These are phyloP conservation scores for Fusarium nodosum DNA, from an alignment of 2,329 filamentous ascomycete genomes.

Conservation along the genomic window DNA sequence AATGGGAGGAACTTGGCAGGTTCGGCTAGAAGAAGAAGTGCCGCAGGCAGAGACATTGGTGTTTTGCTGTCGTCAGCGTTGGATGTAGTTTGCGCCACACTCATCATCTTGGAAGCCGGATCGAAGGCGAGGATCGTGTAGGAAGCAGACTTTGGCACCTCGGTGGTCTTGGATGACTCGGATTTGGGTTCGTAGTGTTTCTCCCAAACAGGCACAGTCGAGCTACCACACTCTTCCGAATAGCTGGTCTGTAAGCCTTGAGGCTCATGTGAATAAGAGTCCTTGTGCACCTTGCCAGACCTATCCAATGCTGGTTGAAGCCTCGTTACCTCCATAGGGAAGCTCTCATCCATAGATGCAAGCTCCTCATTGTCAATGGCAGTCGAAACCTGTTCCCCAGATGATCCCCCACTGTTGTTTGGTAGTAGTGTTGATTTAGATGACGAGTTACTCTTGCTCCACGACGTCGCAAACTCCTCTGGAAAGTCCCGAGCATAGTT, in stretches of 20 bases:
- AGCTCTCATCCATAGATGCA: constrained; percentile 60
- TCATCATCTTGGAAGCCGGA: constrained; percentile 68
- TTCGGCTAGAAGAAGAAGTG: constrained; percentile 71
- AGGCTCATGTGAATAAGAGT: constrained; percentile 60
- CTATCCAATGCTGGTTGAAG: constrained; percentile 53
- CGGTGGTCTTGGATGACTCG: background rate
- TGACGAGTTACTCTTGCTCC: constrained; percentile 53
- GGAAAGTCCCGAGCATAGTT: constrained; percentile 66
- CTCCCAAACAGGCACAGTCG: constrained; percentile 55
- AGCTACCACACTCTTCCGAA: constrained; percentile 57
- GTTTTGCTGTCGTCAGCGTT: constrained; percentile 62
- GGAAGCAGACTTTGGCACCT: constrained; percentile 19
- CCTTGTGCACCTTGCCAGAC: constrained; percentile 39
- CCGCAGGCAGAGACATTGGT: constrained; percentile 70
- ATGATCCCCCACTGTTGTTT: constrained; percentile 11
- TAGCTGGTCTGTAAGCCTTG: constrained; percentile 65
- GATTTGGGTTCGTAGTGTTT: constrained; percentile 48
- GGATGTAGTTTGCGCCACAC: constrained; percentile 71
- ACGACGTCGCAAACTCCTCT: constrained; percentile 63
- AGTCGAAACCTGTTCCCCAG: background rate
- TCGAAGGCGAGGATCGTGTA: constrained; percentile 79
- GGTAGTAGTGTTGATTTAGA: constrained; percentile 49
- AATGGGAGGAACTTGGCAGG: constrained; percentile 75
- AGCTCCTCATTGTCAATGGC: constrained; percentile 50
- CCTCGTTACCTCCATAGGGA: constrained; percentile 49